These are phyloP conservation scores for Trichocladium uniseriatum DNA, from an alignment of 495 filamentous ascomycete species.

Conservation along the genomic window DNA sequence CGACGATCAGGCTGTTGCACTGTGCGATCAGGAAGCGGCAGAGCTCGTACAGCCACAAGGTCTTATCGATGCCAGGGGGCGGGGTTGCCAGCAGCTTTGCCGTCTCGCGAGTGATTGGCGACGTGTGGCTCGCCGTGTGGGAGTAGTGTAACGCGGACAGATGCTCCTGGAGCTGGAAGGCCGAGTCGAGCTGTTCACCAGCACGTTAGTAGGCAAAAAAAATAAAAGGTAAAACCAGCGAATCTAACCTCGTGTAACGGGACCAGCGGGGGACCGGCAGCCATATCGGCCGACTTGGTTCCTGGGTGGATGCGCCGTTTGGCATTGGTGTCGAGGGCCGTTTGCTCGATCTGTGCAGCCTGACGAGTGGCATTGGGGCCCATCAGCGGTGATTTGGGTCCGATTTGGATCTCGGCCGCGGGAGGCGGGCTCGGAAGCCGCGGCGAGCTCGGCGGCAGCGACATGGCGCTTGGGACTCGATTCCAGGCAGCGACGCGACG, in stretches of 20 bases:
- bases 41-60: conserved; percentile 94
- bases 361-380: conserved; percentile 43
- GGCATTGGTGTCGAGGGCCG: conserved; percentile 44
- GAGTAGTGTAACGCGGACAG: conserved; percentile 81
- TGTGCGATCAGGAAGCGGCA: conserved; percentile 90
- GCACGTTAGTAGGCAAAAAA: conserved; percentile 3
- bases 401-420: conserved; percentile 82
- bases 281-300: conserved; percentile 83
- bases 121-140: conserved; percentile 56
- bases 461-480: conserved; percentile 30
- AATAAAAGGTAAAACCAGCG: too few species aligned
- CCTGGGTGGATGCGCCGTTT: conserved; percentile 84
- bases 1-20: conserved; percentile 82
- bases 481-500: not conserved
- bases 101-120: conserved; percentile 62
- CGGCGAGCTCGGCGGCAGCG: conserved; percentile 67
- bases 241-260: conserved; percentile 72
- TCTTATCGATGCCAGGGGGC: conserved; percentile 69
- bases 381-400: conserved; percentile 67
- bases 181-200: conserved; percentile 65
- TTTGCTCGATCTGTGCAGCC: conserved; percentile 52
- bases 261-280: conserved; percentile 78
- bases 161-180: conserved; percentile 98
- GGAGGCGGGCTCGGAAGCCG: conserved; percentile 84
- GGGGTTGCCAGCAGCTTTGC: conserved; percentile 65